phyloP scores from a whole-genome alignment of 2,329 filamentous ascomycete genomes.

The Verticillium klebahnii region DNA sequence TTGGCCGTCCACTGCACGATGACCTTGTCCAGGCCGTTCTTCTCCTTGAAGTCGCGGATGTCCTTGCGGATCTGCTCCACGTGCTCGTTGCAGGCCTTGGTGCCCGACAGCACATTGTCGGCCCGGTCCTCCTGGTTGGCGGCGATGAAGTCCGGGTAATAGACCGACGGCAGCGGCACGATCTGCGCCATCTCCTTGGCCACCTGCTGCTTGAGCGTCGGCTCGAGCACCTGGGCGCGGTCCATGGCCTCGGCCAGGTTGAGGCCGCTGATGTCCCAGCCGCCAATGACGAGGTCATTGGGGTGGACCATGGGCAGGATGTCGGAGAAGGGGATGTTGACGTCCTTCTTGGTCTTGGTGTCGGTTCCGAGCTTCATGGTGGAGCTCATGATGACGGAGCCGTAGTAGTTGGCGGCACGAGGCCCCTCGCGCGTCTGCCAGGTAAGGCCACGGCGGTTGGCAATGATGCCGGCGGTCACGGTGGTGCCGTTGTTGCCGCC shows the following conservation, averaged over 20 bases:
- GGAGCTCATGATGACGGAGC: conserved; percentile 93
- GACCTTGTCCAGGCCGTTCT: conserved; percentile 85
- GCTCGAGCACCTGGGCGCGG: conserved; percentile 89
- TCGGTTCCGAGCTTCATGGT: conserved; percentile 96
- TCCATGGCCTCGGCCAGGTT: conserved; percentile 92
- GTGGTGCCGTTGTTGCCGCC: conserved; percentile 98
- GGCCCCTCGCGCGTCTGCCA: conserved; percentile 94
- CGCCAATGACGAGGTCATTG: conserved; percentile 90
- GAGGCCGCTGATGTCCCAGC: conserved; percentile 95
- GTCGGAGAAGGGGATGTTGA: conserved; percentile 95
- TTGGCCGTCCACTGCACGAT: conserved; percentile 99
- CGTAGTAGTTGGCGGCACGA: conserved; percentile 92
- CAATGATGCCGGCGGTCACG: conserved; percentile 93
- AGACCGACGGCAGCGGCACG: conserved; percentile 88
- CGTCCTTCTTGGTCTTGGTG: conserved; percentile 74
- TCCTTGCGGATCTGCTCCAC: conserved; percentile 91
- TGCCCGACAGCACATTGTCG: conserved; percentile 81
- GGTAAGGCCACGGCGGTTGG: conserved; percentile 78
- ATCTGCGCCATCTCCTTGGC: conserved; percentile 89
- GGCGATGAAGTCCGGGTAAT: conserved; percentile 99
- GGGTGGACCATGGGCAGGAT: conserved; percentile 96
- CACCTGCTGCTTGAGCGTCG: conserved; percentile 83
- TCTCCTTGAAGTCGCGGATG: conserved; percentile 85
- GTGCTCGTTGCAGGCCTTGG: conserved; percentile 80
- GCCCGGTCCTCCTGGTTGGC: conserved; percentile 96